Evolutionary conservation across 2,329 filamentous ascomycete genomes (phyloP).

Genomic region (Plectosphaerella cucumerina): DNA sequence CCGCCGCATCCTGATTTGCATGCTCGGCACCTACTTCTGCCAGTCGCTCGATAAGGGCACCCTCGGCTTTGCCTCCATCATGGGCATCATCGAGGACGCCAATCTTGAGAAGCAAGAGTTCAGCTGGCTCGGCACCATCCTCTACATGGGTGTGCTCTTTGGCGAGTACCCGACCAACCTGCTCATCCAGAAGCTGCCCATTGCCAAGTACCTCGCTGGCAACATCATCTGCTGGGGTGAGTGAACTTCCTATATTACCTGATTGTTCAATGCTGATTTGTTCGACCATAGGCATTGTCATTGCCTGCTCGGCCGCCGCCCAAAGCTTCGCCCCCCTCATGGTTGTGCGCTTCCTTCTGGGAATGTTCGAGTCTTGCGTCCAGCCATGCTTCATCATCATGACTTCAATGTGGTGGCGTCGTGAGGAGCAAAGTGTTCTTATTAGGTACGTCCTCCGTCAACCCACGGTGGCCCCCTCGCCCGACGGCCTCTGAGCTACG

Average conservation of each 20-base stretch:
- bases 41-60: slow-evolving; percentile 29
- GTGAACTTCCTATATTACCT: too few species aligned
- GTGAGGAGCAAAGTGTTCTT: slow-evolving; percentile 29
- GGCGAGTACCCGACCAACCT: slow-evolving; percentile 35
- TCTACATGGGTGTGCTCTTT: slow-evolving; percentile 36
- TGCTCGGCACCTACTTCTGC: slow-evolving; percentile 44
- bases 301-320: background rate
- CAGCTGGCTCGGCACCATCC: slow-evolving; percentile 28
- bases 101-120: slow-evolving; percentile 33
- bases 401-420: slow-evolving; percentile 23
- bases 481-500: too few species aligned
- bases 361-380: slow-evolving; percentile 40
- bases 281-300: too few species aligned
- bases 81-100: slow-evolving; percentile 18
- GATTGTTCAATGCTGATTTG: too few species aligned
- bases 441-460: background rate
- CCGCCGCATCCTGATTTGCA: slow-evolving; percentile 43
- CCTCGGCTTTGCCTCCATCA: slow-evolving; percentile 19
- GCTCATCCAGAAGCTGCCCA: slow-evolving; percentile 31
- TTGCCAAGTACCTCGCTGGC: slow-evolving; percentile 30
- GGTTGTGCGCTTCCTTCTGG: slow-evolving; percentile 35
- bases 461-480: too few species aligned
- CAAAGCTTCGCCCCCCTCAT: slow-evolving; percentile 33
- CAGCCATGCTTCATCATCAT: slow-evolving; percentile 41
- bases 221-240: slow-evolving; percentile 42